These are phyloP conservation scores for Aureobasidium namibiae DNA, from an alignment of 2,329 filamentous ascomycete genomes.

Conservation along the genomic window DNA sequence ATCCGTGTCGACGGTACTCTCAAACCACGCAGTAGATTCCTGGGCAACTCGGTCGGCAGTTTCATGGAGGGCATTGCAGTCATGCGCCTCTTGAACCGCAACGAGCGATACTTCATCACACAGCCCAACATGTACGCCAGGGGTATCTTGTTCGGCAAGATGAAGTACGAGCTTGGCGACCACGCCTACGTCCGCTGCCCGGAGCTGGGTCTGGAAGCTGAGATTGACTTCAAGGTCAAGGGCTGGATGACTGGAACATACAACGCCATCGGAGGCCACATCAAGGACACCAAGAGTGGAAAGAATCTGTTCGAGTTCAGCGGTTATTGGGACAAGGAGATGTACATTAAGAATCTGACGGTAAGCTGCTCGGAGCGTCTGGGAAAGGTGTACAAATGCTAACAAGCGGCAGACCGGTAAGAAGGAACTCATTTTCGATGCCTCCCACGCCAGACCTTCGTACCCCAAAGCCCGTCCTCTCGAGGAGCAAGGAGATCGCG, in stretches of 20 bases:
- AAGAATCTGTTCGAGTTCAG: constrained; percentile 87
- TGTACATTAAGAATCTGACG: constrained; percentile 77
- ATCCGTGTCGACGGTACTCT: constrained; percentile 93
- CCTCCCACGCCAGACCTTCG: constrained; percentile 66
- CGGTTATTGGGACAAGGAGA: constrained; percentile 88
- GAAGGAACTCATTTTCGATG: constrained; percentile 85
- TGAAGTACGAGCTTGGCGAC: constrained; percentile 98
- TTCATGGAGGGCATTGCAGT: constrained; percentile 97
- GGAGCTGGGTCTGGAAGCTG: constrained; percentile 75
- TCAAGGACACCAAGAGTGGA: constrained; percentile 80
- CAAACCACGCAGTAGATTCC: constrained; percentile 88
- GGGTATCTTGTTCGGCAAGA: constrained; percentile 94
- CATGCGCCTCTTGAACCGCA: constrained; percentile 71
- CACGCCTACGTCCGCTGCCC: constrained; percentile 90
- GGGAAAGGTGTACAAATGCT: background rate
- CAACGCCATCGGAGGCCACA: constrained; percentile 86
- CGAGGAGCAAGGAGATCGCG: constrained; percentile 78
- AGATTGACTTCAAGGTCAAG: constrained; percentile 98
- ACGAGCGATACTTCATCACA: constrained; percentile 87
- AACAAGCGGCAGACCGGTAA: constrained; percentile 63
- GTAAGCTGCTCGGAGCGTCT: constrained; percentile 49
- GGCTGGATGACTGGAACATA: constrained; percentile 95
- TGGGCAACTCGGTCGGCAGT: constrained; percentile 95
- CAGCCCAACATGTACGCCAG: constrained; percentile 99
- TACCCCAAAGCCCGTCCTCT: constrained; percentile 66